Base-by-base conservation (phyloP, 139 green algal species). In the Chlorella sp. region DNA sequence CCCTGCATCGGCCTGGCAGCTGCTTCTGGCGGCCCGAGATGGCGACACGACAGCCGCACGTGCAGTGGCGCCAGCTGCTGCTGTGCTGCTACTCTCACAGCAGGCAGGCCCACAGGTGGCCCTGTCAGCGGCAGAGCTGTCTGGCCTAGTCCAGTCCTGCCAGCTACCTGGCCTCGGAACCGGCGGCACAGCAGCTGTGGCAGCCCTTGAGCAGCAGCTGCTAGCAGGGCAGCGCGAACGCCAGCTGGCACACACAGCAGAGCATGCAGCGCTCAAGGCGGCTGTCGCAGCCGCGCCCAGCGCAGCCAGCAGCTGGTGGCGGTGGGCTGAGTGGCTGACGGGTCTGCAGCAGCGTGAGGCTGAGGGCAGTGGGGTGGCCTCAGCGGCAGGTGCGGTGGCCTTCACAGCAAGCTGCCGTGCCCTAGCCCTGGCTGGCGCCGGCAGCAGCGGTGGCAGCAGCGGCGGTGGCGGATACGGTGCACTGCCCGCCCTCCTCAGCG, bases 201-300 rank as follows among this genome's bases (percentile, higher is more conserved):
- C 56, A 39, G 21, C 41, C 9, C 15, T 85, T 21, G 81, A 79
- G 47, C 73, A 74, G 57, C 38, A 39, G 26, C 75, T 89, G 65
- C 34, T 89, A 56, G 25, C 26, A 21, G 26, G 26, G 55, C 34
- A 39, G 32, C 70, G 26, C 4, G 30, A n/a, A 11, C 30, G 55
- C n/a, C 4, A 20, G 73, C 20, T n/a, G 39, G 47, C 44, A 44
- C 3, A 65, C 2, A 25, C 55, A 38, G 41, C 62, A 17, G 60
- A 87, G 32, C 80, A 87, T 74, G 51, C 83, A 7, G 78, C 73
- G 12, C 47, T 84, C 17, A 87, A 87, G 38, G 36, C 60, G 21
- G 65, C 56, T 0, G 70, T 63, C 0, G 73, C 76, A 62, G 32
- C 57, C 0, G 23, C 32, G 20, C 73, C 68, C 0, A 4, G 18